A percentile compares a stretch with the other conserved stretches of the same genome.
Conservation (phyloP, 2,329 filamentous ascomycete genomes). For the Nectriaceae sp. region DNA sequence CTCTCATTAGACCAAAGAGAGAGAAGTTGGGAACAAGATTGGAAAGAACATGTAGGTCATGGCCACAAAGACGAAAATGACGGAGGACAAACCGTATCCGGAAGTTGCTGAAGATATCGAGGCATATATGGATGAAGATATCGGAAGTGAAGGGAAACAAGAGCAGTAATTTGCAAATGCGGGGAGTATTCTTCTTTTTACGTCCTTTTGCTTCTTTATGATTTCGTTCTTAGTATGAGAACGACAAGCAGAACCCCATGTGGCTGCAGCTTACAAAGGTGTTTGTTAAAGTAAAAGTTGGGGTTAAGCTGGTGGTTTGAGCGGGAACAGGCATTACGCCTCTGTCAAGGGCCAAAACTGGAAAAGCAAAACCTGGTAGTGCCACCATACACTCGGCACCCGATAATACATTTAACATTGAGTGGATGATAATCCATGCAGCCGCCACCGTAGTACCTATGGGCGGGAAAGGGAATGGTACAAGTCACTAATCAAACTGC, state of each 20-base stretch:
- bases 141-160: neutral
- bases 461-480: too few species aligned
- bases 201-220: too few species aligned
- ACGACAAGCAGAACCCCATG: neutral
- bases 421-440: too few species aligned
- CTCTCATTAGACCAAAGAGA: neutral
- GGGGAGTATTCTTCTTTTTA: neutral
- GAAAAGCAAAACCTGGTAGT: neutral
- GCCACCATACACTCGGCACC: neutral
- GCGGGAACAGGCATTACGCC: neutral
- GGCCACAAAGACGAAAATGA: neutral
- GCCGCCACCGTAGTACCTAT: too few species aligned
- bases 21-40: neutral
- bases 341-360: neutral
- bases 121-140: neutral
- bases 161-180: neutral
- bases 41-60: neutral
- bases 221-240: neutral
- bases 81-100: neutral
- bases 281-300: neutral
- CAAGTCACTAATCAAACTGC: too few species aligned
- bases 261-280: neutral
- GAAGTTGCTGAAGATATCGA: neutral
- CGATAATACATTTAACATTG: neutral
- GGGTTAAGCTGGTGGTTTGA: neutral